These are phyloP conservation scores for Lotus japonicus DNA, from an alignment of 306 rosid genomes.

Conservation along the genomic window DNA sequence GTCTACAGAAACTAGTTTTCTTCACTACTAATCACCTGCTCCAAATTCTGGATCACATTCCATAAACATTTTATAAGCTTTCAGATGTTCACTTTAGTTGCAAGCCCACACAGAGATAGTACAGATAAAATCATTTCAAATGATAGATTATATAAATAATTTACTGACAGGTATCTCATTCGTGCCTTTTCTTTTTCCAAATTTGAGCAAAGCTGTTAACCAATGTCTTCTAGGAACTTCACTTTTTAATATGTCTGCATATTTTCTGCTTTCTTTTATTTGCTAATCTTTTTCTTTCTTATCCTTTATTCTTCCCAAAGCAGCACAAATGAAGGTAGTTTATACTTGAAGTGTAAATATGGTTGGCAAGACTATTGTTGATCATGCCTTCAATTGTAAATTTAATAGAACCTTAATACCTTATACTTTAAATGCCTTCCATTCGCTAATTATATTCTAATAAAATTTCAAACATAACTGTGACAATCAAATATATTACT, in stretches of 20 bases:
- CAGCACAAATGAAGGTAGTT: background rate
- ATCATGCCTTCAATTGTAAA: background rate
- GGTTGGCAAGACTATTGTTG: background rate
- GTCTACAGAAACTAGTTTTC: background rate
- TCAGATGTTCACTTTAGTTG: slow-evolving; percentile 8
- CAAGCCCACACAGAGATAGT: slow-evolving; percentile 7
- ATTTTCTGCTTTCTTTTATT: slow-evolving; percentile 7
- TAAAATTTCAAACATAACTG: background rate
- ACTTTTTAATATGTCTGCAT: background rate
- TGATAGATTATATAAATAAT: background rate
- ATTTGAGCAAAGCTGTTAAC: background rate
- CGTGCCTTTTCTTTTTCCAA: slow-evolving; percentile 5
- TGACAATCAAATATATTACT: background rate
- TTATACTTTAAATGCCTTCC: background rate
- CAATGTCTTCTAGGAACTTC: background rate
- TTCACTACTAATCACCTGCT: background rate
- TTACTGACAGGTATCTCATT: background rate
- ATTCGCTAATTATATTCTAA: background rate
- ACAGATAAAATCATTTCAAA: slow-evolving; percentile 12
- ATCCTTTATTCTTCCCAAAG: background rate
- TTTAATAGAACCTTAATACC: background rate
- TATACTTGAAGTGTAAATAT: background rate
- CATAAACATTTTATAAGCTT: background rate
- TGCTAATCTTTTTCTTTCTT: background rate
- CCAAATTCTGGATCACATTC: slow-evolving; percentile 1